Evolutionary conservation across 2,329 filamentous ascomycete genomes (phyloP).

Genomic region (Chaetomiaceae sp.): DNA sequence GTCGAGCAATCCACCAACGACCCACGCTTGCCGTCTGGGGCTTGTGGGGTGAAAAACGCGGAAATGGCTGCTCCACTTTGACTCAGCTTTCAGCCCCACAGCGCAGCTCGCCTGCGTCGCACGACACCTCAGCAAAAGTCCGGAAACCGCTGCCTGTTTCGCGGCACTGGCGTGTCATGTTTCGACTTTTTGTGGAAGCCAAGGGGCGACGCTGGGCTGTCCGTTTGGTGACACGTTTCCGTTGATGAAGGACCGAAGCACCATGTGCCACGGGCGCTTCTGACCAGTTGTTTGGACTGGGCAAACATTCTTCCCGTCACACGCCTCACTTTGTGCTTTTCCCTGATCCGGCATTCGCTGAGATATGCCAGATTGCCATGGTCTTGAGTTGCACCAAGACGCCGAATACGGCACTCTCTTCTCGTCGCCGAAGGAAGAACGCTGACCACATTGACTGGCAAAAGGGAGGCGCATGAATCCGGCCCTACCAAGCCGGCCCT

Average conservation of each 20-base stretch:
- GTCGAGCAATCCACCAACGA: constrained; percentile 4
- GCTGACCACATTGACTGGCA: background rate
- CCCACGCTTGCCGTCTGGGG: constrained; percentile 17
- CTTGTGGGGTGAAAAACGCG: constrained; percentile 16
- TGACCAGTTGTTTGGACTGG: background rate
- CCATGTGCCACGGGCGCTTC: background rate
- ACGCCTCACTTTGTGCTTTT: background rate
- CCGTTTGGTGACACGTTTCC: constrained; percentile 1
- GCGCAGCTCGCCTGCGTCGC: background rate
- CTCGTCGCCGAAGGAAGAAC: background rate
- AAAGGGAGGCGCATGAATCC: constrained; percentile 15
- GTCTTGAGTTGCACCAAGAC: background rate
- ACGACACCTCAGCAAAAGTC: background rate
- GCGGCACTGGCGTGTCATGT: constrained; percentile 5
- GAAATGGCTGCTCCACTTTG: background rate
- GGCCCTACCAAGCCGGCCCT: constrained; percentile 1
- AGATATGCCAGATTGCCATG: background rate
- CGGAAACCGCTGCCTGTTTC: constrained; percentile 13
- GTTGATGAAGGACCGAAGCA: constrained; percentile 2
- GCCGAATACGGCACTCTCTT: background rate
- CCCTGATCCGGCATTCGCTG: constrained; percentile 2
- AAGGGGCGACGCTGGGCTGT: background rate
- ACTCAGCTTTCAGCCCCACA: constrained; percentile 14
- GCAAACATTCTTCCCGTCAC: constrained; percentile 2
- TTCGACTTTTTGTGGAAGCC: background rate